Evolutionary conservation across 2,329 filamentous ascomycete genomes (phyloP), one percentile per base, ranked within the genome.

Genomic region (Aaosphaeria arxii): DNA sequence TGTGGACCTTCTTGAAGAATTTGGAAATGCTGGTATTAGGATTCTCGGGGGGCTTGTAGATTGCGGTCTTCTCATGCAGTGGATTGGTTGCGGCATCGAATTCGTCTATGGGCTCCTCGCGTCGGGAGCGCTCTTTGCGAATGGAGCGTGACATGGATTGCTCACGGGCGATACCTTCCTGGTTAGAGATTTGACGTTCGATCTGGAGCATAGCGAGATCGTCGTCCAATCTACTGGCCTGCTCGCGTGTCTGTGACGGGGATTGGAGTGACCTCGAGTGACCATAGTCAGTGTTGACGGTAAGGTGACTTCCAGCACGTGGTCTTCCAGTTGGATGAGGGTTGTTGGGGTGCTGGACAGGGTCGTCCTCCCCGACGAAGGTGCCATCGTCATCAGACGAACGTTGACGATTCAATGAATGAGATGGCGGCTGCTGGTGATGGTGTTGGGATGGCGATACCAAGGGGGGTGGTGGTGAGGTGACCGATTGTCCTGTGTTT

Each of bases 41-140:
- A 51, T 85, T 78, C 54, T 83, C 79, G 0, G 83, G 80, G 0
- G 85, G 84, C 57, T 80, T 82, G 67, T 87, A 88, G 41, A 83
- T 71, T 36, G 81, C 79, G 1, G 83, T 77, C 59, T 82, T 82
- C 62, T 88, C 84, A 58, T 88, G 85, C 32, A 88, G 71, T 0
- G 86, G 85, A 45, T 86, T 87, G 3, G 85, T 88, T 24, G 82
- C 81, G 41, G 78, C 75, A 54, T 86, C 84, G 56, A 87, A 86
- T 46, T 87, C 84, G 59, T 87, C 85, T 4, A 86, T 70, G 2
- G 78, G 76, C 17, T 86, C 82, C 1, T 77, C 72, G 7, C 75
- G 71, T 38, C 76, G 75, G 5, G 80, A 82, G 42, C 81, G 74
- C 4, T 78, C 75, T 11, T 75, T 74, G 49, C 73, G 71, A 36